Evolutionary conservation across 208 protist species (phyloP).

Genomic region (Crithidia expoeki): DNA sequence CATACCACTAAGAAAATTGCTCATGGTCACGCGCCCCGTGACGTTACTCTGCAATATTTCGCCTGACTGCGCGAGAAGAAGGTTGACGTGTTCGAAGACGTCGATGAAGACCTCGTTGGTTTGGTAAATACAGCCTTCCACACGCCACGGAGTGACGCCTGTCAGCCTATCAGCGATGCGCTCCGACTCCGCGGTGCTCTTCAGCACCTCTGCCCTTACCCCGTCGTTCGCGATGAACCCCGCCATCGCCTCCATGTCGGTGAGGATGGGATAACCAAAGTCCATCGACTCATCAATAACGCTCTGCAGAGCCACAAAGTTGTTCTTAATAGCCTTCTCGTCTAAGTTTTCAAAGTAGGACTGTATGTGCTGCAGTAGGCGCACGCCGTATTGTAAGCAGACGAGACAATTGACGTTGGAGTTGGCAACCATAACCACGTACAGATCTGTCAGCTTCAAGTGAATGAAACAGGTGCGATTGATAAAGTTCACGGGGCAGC

Average conservation of each 20-base stretch:
- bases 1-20: conserved; percentile 98
- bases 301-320: conserved; percentile 97
- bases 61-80: conserved; percentile 94
- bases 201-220: conserved; percentile 53
- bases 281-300: conserved; percentile 98
- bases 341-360: conserved; percentile 93
- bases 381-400: conserved; percentile 81
- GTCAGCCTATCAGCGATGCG: conserved; percentile 87
- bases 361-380: conserved; percentile 89
- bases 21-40: conserved; percentile 94
- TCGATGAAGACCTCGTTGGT: conserved; percentile 99
- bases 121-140: conserved; percentile 92
- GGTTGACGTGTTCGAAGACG: conserved; percentile 97
- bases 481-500: conserved; percentile 92
- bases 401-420: conserved; percentile 93
- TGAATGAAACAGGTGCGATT: conserved; percentile 91
- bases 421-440: conserved; percentile 92
- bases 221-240: conserved; percentile 88
- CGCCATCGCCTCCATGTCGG: conserved; percentile 88
- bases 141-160: conserved; percentile 93
- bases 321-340: conserved; percentile 94
- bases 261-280: conserved; percentile 98
- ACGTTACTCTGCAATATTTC: conserved; percentile 95
- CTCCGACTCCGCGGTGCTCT: conserved; percentile 46
- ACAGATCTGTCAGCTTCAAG: conserved; percentile 90